Conservation (phyloP, 73 alveolate species). For the Stentor roeselii region DNA sequence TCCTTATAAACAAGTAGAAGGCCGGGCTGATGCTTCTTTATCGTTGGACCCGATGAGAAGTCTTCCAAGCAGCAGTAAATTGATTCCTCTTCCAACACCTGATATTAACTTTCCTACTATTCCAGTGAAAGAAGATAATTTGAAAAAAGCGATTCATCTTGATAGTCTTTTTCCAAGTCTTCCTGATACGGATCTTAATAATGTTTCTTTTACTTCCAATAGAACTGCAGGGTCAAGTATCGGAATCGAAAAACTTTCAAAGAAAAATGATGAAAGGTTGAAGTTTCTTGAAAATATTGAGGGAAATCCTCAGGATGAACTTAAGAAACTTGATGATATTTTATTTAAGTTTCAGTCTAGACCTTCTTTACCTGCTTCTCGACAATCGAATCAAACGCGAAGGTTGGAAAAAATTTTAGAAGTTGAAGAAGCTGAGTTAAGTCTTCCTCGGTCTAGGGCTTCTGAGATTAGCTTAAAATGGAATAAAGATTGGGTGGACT, state of each 20-base stretch:
- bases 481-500: neutral
- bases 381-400: neutral
- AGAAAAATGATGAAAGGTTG: conserved; percentile 27
- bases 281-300: neutral
- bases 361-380: neutral
- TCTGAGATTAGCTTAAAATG: neutral
- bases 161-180: conserved; percentile 24
- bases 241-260: neutral
- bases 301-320: conserved; percentile 12
- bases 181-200: conserved; percentile 13
- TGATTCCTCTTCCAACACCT: conserved; percentile 24
- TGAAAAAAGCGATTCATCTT: conserved; percentile 17
- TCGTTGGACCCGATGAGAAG: conserved; percentile 19
- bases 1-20: conserved; percentile 7
- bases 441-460: neutral
- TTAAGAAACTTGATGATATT: conserved; percentile 2
- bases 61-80: conserved; percentile 19
- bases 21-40: conserved; percentile 8
- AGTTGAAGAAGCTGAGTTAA: neutral
- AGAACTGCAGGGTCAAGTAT: conserved; percentile 19
- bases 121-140: neutral
- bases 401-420: neutral
- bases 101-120: neutral
- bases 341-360: neutral
- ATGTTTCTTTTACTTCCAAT: neutral